These are phyloP conservation scores for Pythium rhizo-oryzae DNA, from an alignment of 352 stramenopile species.

Conservation along the genomic window DNA sequence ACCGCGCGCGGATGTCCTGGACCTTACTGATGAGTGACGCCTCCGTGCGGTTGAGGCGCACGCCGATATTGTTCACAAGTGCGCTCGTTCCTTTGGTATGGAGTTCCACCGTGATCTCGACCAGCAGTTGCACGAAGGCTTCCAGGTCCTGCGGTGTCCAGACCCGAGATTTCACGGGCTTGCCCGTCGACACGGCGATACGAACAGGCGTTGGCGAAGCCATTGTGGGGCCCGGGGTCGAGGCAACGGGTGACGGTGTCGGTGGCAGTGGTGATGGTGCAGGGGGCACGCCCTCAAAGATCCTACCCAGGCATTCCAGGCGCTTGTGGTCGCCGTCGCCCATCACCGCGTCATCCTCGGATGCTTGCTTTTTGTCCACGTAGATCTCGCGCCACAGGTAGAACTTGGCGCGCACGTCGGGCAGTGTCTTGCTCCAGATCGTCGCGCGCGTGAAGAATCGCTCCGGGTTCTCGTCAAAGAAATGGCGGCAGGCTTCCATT, in stretches of 20 bases:
- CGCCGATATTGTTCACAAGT: slow-evolving; percentile 22
- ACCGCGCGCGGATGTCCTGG: slow-evolving; percentile 54
- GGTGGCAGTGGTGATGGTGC: slow-evolving; percentile 19
- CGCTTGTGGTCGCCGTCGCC: slow-evolving; percentile 22
- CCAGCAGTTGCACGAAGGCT: slow-evolving; percentile 55
- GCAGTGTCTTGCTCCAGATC: slow-evolving; percentile 55
- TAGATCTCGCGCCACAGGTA: slow-evolving; percentile 72
- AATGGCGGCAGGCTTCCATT: slow-evolving; percentile 54
- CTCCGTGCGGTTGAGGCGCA: slow-evolving; percentile 47
- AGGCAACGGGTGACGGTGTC: slow-evolving; percentile 14
- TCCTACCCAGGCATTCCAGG: slow-evolving; percentile 40
- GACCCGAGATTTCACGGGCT: slow-evolving; percentile 35
- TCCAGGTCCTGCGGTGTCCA: slow-evolving; percentile 65
- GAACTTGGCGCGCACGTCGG: slow-evolving; percentile 70
- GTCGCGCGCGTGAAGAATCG: slow-evolving; percentile 73
- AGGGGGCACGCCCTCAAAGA: slow-evolving; percentile 57
- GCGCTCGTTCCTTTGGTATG: slow-evolving; percentile 49
- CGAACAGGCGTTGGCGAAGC: neutral
- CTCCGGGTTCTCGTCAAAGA: slow-evolving; percentile 40
- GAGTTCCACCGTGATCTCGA: slow-evolving; percentile 63
- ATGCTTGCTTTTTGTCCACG: slow-evolving; percentile 51
- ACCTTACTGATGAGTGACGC: slow-evolving; percentile 62
- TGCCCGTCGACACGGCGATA: neutral
- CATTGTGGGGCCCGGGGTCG: neutral
- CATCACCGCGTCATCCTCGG: slow-evolving; percentile 26